Evolutionary conservation across 257 asterid genomes (phyloP), one percentile per base, ranked within the genome.

Genomic region (Solanum pinnatisectum): DNA sequence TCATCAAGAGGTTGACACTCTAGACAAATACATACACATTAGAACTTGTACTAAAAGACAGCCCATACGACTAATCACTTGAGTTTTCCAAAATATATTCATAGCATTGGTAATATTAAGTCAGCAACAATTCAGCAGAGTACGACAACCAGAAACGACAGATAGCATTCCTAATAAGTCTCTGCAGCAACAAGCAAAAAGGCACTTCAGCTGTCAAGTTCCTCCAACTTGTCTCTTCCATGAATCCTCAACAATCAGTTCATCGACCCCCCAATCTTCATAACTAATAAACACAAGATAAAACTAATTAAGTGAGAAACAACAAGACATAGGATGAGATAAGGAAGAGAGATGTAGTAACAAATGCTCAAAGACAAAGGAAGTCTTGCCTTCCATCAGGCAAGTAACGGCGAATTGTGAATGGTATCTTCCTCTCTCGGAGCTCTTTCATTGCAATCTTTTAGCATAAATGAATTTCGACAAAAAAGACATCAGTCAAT

Each of bases 361-460:
- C 23, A 72, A 11, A 88, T 37, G 42, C 84, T 33, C 3, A 49
- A 52, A 73, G 72, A 39, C 10, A 4, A 46, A 67, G 68, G 73
- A 49, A 13, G 71, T 83, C 91, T 87, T 88, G 91, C 99, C 99
- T 96, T 91, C 98, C 99, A 91, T 96, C 99, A 12, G 98, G 98
- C 59, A 96, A 95, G 91, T 93, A 96, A 10, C 98, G 96, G 23
- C 99, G 99, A 87, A 95, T 96, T 74, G 98, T 95, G 93, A 96
- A 95, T 60, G 98, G 98, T 85, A 96, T 95, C 90, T 96, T 96
- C 83, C 97, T 91, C 92, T 94, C 94, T 3, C 98, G 91, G 35
- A 96, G 95, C 94, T 96, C 99, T 91, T 96, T 96, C 98, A 95
- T 96, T 5, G 99, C 99, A 93, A 96, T 96, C 99, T 82, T 49